Percentiles rank a stretch among this genome's conserved stretches.
These are phyloP conservation scores for Tricholoma furcatifolium DNA, from an alignment of 768 basidiomycete genomes.

Conservation along the genomic window DNA sequence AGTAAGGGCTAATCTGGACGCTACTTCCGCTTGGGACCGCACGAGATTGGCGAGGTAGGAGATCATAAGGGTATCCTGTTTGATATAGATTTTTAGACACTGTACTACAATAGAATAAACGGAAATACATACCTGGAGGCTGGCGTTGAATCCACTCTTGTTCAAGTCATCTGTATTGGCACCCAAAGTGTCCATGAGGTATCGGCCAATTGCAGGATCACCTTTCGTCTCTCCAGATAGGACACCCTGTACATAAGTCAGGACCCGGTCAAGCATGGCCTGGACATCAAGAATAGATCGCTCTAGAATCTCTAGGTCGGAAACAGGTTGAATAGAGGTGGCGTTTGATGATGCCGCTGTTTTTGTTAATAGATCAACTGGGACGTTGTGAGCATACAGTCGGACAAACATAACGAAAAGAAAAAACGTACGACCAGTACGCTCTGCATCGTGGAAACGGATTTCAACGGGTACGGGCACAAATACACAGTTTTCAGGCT, in stretches of 20 bases:
- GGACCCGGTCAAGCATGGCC: constrained; percentile 80
- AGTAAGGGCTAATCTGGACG: constrained; percentile 80
- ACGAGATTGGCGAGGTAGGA: constrained; percentile 93
- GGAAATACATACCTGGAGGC: constrained; percentile 57
- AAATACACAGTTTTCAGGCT: constrained; percentile 95
- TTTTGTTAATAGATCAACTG: constrained; percentile 76
- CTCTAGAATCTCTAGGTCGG: constrained; percentile 77
- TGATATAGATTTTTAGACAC: constrained; percentile 15
- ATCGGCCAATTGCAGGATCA: constrained; percentile 85
- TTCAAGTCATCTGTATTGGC: constrained; percentile 70
- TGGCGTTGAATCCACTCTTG: constrained; percentile 72
- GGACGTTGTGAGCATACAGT: background rate
- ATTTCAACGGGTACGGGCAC: constrained; percentile 88
- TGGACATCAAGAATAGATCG: constrained; percentile 69
- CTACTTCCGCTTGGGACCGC: constrained; percentile 90
- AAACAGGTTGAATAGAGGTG: constrained; percentile 50
- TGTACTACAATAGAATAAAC: constrained; percentile 11
- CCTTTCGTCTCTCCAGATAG: constrained; percentile 75
- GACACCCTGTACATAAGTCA: constrained; percentile 81
- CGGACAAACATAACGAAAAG: background rate
- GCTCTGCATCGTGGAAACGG: constrained; percentile 79
- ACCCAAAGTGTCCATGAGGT: constrained; percentile 84
- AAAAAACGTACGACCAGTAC: constrained; percentile 71
- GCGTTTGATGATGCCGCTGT: constrained; percentile 44
- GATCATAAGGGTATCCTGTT: constrained; percentile 89